Base-by-base conservation (phyloP, 805 yeast species). In the Wickerhamiella cacticola region DNA sequence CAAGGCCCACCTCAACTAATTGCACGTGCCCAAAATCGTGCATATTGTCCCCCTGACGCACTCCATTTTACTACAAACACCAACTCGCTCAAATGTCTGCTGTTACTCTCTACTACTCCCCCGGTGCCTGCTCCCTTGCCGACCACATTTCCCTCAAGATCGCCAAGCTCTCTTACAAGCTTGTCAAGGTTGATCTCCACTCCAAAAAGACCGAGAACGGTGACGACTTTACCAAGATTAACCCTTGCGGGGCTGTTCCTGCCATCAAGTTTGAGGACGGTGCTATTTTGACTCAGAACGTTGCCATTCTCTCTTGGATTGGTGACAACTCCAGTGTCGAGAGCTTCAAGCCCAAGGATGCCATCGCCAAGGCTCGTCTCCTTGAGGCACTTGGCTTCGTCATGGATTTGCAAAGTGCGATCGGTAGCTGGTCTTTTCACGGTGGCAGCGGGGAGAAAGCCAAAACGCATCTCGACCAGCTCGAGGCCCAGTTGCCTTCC, bases 211-310 rank as follows among this genome's bases (percentile, higher is more conserved):
- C 5, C n/a, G 33, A 38, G 21, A 24, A n/a, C 9, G 43, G 46
- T 12, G 43, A 23, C 12, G 52, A 47, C 13, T 47, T 26, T 44
- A 13, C 41, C 36, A 34, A 41, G 19, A 31, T 50, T 45, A 48
- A 45, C 47, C 52, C 49, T 24, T 26, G 31, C 12, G 53, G 51
- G 10, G 41, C 46, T 19, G 51, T 48, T 24, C 53, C 53, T 21
- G 44, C 51, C 12, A 26, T 50, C 23, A 24, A 42, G 26, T 46
- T 50, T 21, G 49, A 25, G 18, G 45, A 50, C 21, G 52, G 52
- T 15, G 3, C 19, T 3, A 21, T 50, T n/a, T 18, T 50, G 19
- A 44, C 50, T 19, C 47, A 50, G 43, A 48, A 45, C 33, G 21
- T 29, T 6, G 41, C 50, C 26, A 44, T 50, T 33, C 31, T 36